Base-by-base conservation (phyloP, 352 stramenopile species). In the Phytopythium litorale region DNA sequence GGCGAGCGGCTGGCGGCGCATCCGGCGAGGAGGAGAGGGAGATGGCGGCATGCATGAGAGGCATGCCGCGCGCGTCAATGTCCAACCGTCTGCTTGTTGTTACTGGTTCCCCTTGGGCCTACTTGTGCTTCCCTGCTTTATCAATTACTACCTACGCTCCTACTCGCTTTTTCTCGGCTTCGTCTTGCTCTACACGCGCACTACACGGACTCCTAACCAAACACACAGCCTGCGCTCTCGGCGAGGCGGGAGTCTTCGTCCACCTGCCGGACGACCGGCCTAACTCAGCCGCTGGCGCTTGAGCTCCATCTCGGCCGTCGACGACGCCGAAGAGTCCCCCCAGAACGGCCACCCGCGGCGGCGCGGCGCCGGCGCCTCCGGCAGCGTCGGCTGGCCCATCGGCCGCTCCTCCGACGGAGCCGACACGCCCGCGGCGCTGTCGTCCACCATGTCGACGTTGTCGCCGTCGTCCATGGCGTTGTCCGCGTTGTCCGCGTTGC, bases 231-330 rank as follows among this genome's bases (percentile, higher is more conserved):
- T 30, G 35, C 38, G 16, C 38, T n/a, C 38, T 45, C 38, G 38
- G 38, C 38, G 11, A 38, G 35, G 35, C 11, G 37, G 37, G 37
- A 16, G 37, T 42, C 37, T 52, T 32, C 25, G 25, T 28, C 25
- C 25, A 28, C 25, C 25, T 28, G 25, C 25, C 25, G 25, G 25
- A 1, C 25, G 25, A 3, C 25, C 25, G 25, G 25, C 50, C 38
- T 38, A 58, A 35, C 53, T 79, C 57, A 84, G 60, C 43, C 71
- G 71, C 68, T 79, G 71, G 52, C 71, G 71, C 54, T 79, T 79
- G 46, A 76, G 73, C 65, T 79, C 71, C 62, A 79, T 64, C 65
- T 76, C 40, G 52, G 43, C 19, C 2, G 43, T 30, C 11, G 65
- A 64, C 48, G 72, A 64, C 60, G 65, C 68, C 19, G 68, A 51